These are phyloP conservation scores for Candida frijolesensis DNA, from an alignment of 1,139 yeast species.

Conservation along the genomic window DNA sequence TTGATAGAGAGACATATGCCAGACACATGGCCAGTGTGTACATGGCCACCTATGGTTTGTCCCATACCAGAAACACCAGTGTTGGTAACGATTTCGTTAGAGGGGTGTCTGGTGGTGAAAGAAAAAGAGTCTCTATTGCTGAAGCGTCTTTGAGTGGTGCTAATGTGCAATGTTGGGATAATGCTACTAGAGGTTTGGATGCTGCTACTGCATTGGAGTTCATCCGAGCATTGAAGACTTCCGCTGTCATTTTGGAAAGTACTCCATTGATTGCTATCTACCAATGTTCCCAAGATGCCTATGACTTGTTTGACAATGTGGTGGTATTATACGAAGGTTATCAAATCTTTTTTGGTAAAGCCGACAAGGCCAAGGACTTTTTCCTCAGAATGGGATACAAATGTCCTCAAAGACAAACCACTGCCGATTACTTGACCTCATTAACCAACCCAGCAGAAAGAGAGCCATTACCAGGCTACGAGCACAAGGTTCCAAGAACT, in stretches of 20 bases:
- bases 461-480: constrained; percentile 47
- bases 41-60: too few species aligned
- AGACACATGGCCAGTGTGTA: too few species aligned
- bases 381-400: constrained; percentile 37
- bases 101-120: too few species aligned
- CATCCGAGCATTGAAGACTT: constrained; percentile 63
- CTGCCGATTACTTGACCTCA: too few species aligned
- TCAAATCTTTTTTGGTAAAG: constrained; percentile 73
- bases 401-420: too few species aligned
- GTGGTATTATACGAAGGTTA: constrained; percentile 73
- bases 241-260: constrained; percentile 57
- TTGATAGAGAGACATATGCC: too few species aligned
- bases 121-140: too few species aligned
- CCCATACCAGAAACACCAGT: too few species aligned
- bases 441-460: too few species aligned
- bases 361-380: constrained; percentile 43
- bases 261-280: constrained; percentile 76
- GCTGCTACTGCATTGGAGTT: constrained; percentile 70
- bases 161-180: too few species aligned
- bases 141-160: too few species aligned
- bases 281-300: constrained; percentile 55
- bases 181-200: constrained; percentile 62
- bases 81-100: too few species aligned
- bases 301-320: constrained; percentile 64
- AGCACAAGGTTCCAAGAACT: constrained; percentile 29